Evolutionary conservation across 2,329 filamentous ascomycete species (phyloP), one percentile per base, ranked within the genome.

Genomic region (Cryoendolithus antarcticus): DNA sequence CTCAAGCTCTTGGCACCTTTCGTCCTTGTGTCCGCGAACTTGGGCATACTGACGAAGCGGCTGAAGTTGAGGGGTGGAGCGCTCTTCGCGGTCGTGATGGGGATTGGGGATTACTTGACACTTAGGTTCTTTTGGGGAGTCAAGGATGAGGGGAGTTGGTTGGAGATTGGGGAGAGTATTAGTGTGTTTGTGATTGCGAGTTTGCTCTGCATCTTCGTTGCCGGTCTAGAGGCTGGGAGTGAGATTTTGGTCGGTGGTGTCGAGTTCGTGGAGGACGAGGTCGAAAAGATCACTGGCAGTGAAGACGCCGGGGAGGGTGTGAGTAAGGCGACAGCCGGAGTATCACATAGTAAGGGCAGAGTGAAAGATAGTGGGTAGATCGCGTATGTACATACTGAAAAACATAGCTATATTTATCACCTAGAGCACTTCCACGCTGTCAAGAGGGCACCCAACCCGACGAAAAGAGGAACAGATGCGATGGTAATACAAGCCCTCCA

Each of bases 101-200:
- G 82, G 1, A 75, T 93, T 37, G 88, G 82, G 44, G 91, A 98
- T 57, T 76, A 94, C 36, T 71, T 96, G 58, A 96, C 91, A 3
- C 70, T 98, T 38, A 85, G 91, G 53, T 98, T 98, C 67, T 98
- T 98, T 64, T 98, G 85, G 77, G 85, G 94, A 52, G 91, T 98
- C 34, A 83, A 82, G 54, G 91, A 98, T 51, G 91, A 98, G 58
- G 91, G 91, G 0, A 91, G 82, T 13, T 98, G 91, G 91, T 65
- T 98, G 43, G 91, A 98, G 58, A 98, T 98, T 57, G 91, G 91
- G 27, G 93, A 86, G 21, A 95, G 86, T 3, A 98, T 98, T 49
- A 93, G 77, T 54, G 88, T 96, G 59, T 98, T 96, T 61, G 77
- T 79, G 44, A 96, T 98, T 63, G 89, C 86, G 11, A 95, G 86